Evolutionary conservation across 2,329 filamentous ascomycete species (phyloP).

Genomic region (Alternaria angustiovoidea): DNA sequence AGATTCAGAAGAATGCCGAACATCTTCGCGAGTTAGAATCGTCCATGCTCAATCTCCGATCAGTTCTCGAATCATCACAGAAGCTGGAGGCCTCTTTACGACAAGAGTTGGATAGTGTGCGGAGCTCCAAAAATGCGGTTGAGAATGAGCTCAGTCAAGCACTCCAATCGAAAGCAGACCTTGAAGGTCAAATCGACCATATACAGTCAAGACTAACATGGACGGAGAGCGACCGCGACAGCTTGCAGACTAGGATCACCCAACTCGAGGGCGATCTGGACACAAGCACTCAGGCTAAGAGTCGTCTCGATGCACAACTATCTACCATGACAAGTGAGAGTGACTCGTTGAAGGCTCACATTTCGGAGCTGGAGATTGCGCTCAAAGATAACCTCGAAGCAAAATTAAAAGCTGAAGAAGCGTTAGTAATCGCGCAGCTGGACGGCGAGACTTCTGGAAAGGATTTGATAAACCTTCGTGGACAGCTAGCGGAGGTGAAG

Average conservation of each 20-base stretch:
- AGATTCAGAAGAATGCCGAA: constrained; percentile 24
- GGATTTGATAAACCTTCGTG: constrained; percentile 20
- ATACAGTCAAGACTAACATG: constrained; percentile 11
- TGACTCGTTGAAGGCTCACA: constrained; percentile 15
- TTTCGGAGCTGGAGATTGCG: constrained; percentile 24
- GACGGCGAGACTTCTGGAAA: constrained; percentile 19
- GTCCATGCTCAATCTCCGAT: constrained; percentile 27
- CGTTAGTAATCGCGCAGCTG: constrained; percentile 13
- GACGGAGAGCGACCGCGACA: constrained; percentile 12
- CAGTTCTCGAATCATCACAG: constrained; percentile 26
- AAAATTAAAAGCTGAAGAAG: constrained; percentile 16
- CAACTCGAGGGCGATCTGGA: constrained; percentile 19
- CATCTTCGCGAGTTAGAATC: constrained; percentile 36
- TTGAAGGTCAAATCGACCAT: constrained; percentile 20
- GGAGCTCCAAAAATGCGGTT: constrained; percentile 17
- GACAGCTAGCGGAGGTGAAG: constrained; percentile 12
- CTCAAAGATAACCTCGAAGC: constrained; percentile 14
- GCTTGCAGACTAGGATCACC: constrained; percentile 11
- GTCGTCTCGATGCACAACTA: constrained; percentile 16
- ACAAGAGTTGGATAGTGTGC: constrained; percentile 23
- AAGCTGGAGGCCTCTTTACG: constrained; percentile 23
- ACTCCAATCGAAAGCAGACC: constrained; percentile 11
- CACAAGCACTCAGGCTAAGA: constrained; percentile 11
- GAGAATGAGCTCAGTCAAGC: constrained; percentile 21
- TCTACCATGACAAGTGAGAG: constrained; percentile 18